These are phyloP conservation scores for Umbelopsis ramanniana DNA, from an alignment of 192 early-diverging fungal genomes.

Conservation along the genomic window DNA sequence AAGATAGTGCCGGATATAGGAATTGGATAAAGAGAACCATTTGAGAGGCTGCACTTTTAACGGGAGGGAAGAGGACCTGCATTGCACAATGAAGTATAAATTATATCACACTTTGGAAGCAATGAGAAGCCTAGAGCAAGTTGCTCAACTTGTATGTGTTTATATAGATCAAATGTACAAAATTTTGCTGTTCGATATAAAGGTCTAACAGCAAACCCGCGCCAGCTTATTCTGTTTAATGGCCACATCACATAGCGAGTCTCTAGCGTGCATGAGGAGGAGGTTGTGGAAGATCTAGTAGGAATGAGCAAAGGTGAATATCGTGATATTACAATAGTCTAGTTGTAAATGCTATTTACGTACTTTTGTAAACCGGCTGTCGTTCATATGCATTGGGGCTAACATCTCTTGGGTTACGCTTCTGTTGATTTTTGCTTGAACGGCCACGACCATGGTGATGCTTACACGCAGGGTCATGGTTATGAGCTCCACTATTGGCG, in stretches of 20 bases:
- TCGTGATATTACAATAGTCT: neutral
- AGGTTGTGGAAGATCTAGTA: slow-evolving; percentile 19
- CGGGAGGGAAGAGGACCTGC: too few relatives aligned
- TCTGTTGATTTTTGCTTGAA: slow-evolving; percentile 8
- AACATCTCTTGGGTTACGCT: slow-evolving; percentile 24
- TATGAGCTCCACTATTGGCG: slow-evolving; percentile 9
- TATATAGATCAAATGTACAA: slow-evolving; percentile 7
- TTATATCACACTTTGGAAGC: too few relatives aligned
- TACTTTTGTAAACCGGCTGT: slow-evolving; percentile 24
- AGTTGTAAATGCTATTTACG: neutral
- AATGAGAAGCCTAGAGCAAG: too few relatives aligned
- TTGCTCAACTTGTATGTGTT: too few relatives aligned
- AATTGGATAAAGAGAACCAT: too few relatives aligned
- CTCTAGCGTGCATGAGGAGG: neutral
- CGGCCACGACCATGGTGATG: slow-evolving; percentile 26
- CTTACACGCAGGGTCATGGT: slow-evolving; percentile 2
- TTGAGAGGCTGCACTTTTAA: too few relatives aligned
- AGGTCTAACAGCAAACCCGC: too few relatives aligned
- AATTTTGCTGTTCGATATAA: too few relatives aligned
- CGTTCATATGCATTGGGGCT: slow-evolving; percentile 47
- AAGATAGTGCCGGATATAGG: too few relatives aligned
- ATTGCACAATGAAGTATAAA: too few relatives aligned
- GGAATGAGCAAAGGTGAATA: neutral
- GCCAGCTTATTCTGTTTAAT: too few relatives aligned
- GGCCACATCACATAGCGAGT: neutral